phyloP scores from a whole-genome alignment of 2,329 filamentous ascomycete species.

The Penicillium sp. region DNA sequence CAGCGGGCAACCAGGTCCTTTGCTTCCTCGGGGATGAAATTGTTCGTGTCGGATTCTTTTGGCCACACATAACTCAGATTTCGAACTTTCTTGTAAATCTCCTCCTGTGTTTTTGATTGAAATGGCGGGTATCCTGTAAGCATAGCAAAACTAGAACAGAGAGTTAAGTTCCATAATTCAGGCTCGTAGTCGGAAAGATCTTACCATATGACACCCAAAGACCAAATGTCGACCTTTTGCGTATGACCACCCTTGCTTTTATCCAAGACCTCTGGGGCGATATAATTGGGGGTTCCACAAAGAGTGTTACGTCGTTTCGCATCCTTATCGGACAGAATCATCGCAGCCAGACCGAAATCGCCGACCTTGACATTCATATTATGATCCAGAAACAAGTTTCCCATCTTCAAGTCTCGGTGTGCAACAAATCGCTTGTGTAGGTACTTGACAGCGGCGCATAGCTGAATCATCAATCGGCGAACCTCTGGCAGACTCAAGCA shows the following conservation, averaged over 20 bases:
- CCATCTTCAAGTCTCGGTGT: conserved; percentile 95
- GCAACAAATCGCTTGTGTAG: conserved; percentile 96
- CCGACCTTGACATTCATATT: conserved; percentile 98
- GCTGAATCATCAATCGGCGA: conserved; percentile 89
- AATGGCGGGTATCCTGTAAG: conserved; percentile 95
- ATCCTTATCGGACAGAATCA: conserved; percentile 90
- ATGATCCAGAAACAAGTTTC: conserved; percentile 91
- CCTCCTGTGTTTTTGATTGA: conserved; percentile 68
- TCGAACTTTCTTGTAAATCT: conserved; percentile 54
- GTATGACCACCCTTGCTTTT: conserved; percentile 94
- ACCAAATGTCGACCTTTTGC: conserved; percentile 98
- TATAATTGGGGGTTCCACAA: conserved; percentile 97
- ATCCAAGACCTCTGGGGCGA: conserved; percentile 92
- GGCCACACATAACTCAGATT: conserved; percentile 54
- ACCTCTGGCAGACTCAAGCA: conserved; percentile 92
- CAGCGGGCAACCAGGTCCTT: conserved; percentile 51
- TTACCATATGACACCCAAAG: conserved; percentile 92
- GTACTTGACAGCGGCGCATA: conserved; percentile 96
- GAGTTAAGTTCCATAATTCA: conserved; percentile 23
- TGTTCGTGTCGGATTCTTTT: conserved; percentile 44
- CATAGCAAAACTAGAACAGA: conserved; percentile 75
- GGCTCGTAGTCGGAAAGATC: conserved; percentile 28
- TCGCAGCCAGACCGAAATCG: conserved; percentile 91
- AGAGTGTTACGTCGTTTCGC: conserved; percentile 83
- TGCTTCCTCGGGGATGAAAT: conserved; percentile 52